Evolutionary conservation across 192 early-diverging fungal species (phyloP).

Genomic region (Coemansia sp.): DNA sequence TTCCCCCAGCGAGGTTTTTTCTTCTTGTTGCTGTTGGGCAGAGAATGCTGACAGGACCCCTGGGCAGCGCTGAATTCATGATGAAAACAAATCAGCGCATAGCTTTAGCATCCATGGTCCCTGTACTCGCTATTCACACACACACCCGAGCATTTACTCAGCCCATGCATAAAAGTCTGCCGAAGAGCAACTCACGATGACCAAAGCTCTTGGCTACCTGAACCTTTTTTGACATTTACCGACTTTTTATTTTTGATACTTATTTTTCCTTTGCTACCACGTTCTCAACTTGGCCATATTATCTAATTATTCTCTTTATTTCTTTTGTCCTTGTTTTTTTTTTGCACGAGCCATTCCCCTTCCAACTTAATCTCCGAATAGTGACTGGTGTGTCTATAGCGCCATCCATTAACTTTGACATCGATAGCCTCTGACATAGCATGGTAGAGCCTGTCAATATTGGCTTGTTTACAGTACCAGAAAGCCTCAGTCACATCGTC

Average conservation of each 20-base stretch:
- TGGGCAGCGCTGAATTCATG: not conserved
- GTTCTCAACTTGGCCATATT: not conserved
- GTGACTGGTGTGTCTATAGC: not conserved
- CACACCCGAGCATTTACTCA: not conserved
- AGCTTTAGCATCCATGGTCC: conserved; percentile 8
- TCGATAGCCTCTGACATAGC: conserved; percentile 9
- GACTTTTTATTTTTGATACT: not conserved
- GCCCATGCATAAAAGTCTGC: conserved; percentile 5
- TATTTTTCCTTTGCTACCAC: not conserved
- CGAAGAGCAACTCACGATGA: not conserved
- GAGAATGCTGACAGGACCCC: conserved; percentile 11
- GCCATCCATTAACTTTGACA: not conserved
- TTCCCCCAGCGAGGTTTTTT: not conserved
- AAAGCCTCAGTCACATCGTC: conserved; percentile 40
- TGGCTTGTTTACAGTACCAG: conserved; percentile 48
- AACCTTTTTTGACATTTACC: not conserved
- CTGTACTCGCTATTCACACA: not conserved
- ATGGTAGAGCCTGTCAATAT: conserved; percentile 52
- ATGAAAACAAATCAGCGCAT: conserved; percentile 5
- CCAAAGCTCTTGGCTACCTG: conserved; percentile 1
- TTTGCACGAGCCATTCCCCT: not conserved
- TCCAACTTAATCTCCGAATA: not conserved
- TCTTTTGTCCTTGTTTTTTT: not conserved
- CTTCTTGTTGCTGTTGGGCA: not conserved
- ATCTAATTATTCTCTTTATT: not conserved